These are phyloP conservation scores for Candida vaughaniae DNA, from an alignment of 805 yeast species.

Conservation along the genomic window DNA sequence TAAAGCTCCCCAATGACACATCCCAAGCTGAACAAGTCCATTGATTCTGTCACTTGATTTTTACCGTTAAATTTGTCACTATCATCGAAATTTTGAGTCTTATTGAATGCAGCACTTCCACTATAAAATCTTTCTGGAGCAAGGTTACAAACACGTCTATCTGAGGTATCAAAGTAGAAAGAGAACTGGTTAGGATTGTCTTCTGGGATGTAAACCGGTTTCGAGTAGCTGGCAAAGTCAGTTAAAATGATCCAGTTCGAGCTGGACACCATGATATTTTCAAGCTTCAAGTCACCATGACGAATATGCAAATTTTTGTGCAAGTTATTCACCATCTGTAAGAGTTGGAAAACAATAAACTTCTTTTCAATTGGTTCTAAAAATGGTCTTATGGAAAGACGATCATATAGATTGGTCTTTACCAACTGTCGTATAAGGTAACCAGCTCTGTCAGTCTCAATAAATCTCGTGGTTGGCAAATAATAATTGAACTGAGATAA, in stretches of 20 bases:
- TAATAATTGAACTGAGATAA: constrained; percentile 57
- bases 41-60: constrained; percentile 48
- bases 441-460: constrained; percentile 91
- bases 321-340: constrained; percentile 59
- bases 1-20: constrained; percentile 91
- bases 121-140: constrained; percentile 87
- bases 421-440: constrained; percentile 82
- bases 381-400: constrained; percentile 85
- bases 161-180: constrained; percentile 89
- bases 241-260: constrained; percentile 84
- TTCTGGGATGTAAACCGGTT: constrained; percentile 84
- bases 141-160: constrained; percentile 80
- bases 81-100: constrained; percentile 21
- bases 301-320: constrained; percentile 56
- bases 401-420: constrained; percentile 79
- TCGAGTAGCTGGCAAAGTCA: constrained; percentile 76
- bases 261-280: constrained; percentile 80
- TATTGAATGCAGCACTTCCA: constrained; percentile 20
- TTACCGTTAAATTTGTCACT: constrained; percentile 17
- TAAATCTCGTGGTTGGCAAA: constrained; percentile 66
- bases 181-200: constrained; percentile 91
- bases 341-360: constrained; percentile 81
- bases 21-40: constrained; percentile 83
- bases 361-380: constrained; percentile 74
- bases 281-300: constrained; percentile 93